Evolutionary conservation across 257 asterid genomes (phyloP).

Genomic region (Voacanga thouarsii): DNA sequence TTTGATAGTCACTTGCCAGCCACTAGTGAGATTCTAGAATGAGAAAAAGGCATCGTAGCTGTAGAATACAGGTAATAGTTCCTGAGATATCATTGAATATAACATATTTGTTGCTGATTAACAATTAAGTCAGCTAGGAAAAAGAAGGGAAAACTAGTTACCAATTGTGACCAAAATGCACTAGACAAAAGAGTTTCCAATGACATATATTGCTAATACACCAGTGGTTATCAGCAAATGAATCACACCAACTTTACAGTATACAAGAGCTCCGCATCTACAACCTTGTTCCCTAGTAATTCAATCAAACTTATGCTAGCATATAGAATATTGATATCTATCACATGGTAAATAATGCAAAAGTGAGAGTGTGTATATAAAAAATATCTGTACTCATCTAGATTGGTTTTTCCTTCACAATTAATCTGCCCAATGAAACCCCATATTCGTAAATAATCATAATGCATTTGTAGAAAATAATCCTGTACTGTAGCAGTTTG

Average conservation of each 20-base stretch:
- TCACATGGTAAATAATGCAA: slow-evolving; percentile 13
- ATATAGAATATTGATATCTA: slow-evolving; percentile 7
- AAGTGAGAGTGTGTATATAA: slow-evolving; percentile 8
- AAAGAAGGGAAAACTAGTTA: slow-evolving; percentile 20
- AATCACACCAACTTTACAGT: slow-evolving; percentile 23
- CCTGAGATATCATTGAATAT: slow-evolving; percentile 42
- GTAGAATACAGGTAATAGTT: slow-evolving; percentile 62
- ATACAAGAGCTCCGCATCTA: slow-evolving; percentile 15
- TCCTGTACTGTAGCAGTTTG: slow-evolving; percentile 15
- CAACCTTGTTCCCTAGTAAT: slow-evolving; percentile 10
- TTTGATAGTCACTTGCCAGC: slow-evolving; percentile 43
- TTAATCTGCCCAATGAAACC: slow-evolving; percentile 14
- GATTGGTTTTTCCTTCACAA: neutral
- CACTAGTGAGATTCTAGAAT: slow-evolving; percentile 90
- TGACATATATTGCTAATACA: neutral
- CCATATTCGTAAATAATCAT: slow-evolving; percentile 26
- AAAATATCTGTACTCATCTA: slow-evolving; percentile 9
- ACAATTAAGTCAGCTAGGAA: too few relatives aligned
- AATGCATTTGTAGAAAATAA: slow-evolving; percentile 22
- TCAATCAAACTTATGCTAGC: neutral
- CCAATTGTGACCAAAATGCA: slow-evolving; percentile 66
- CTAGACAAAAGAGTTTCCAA: slow-evolving; percentile 70
- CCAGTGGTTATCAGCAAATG: slow-evolving; percentile 81
- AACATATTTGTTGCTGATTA: too few relatives aligned
- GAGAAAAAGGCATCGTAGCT: slow-evolving; percentile 56